Evolutionary conservation across 2,329 filamentous ascomycete species (phyloP), one percentile per base, ranked within the genome.

Genomic region (Fusarium luffae): DNA sequence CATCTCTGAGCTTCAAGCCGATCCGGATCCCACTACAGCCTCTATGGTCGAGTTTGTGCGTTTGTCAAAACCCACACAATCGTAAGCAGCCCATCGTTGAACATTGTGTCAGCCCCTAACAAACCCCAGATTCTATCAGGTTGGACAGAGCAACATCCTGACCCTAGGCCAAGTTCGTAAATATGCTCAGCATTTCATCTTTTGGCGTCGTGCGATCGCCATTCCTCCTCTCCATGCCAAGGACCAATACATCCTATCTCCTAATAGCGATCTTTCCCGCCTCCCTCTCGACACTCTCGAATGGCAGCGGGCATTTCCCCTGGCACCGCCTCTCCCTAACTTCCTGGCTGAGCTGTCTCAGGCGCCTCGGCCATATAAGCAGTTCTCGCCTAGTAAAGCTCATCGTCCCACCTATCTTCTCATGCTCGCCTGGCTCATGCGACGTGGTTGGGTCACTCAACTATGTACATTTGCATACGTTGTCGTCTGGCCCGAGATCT

Each of bases 401-500:
- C 94, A 98, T 77, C 92, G 95, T 44, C 90, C 91, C 9, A 90
- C 90, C 4, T 99, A 98, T 78, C 91, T 98, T 79, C 88, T 93
- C 34, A 97, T 98, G 79, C 84, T 99, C 27, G 94, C 93, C 23
- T 99, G 95, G 93, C 86, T 99, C 11, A 89, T 98, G 82, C 90
- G 94, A 42, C 92, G 93, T 48, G 94, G 93, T 16, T 97, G 96
- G 92, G 94, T 98, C 1, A 97, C 93, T 1, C 94, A 98, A 78
- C 86, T 99, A 8, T 92, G 94, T 68, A 96, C 93, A 1, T 98
- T 97, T 78, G 93, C 92, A 14, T 97, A 96, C 84, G 89, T 98
- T 44, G 88, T 95, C 51, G 92, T 96, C 43, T 91, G 90, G 80
- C 90, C 92, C 4, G 91, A 95, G 76, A 92, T 97, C 67, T 90